phyloP scores from a whole-genome alignment of 495 filamentous ascomycete genomes.

The Geoglossum glabrum region DNA sequence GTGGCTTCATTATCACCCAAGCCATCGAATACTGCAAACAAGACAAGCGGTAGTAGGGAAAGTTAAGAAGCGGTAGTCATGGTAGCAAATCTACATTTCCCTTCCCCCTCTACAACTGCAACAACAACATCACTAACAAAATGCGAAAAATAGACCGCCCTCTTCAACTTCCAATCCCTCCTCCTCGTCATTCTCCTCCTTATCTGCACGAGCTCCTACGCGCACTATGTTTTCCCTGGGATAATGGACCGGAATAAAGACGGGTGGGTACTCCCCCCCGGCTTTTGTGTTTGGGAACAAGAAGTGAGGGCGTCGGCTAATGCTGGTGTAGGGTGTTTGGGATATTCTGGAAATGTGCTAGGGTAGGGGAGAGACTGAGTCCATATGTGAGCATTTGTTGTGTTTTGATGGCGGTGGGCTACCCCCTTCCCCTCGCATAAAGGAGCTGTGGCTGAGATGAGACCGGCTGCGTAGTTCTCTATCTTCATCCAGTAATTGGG shows the following conservation, averaged over 20 bases:
- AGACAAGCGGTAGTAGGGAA: no score
- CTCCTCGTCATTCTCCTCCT: slow-evolving; percentile 83
- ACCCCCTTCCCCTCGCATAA: slow-evolving; percentile 33
- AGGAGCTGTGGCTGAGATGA: slow-evolving; percentile 20
- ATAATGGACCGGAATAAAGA: slow-evolving; percentile 88
- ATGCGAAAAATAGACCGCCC: slow-evolving; percentile 46
- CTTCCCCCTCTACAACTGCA: background rate
- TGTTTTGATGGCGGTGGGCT: slow-evolving; percentile 77
- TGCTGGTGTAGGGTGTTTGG: slow-evolving; percentile 42
- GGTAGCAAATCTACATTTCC: background rate
- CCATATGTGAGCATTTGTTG: slow-evolving; percentile 95
- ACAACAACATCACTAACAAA: slow-evolving; percentile 10
- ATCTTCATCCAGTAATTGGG: background rate
- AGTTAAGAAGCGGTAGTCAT: no score
- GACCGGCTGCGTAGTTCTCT: background rate
- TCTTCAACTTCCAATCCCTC: slow-evolving; percentile 81
- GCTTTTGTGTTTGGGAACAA: background rate
- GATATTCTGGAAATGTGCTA: slow-evolving; percentile 91
- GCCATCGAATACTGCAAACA: no score
- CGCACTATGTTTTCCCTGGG: slow-evolving; percentile 73
- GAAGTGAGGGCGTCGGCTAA: background rate
- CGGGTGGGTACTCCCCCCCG: slow-evolving; percentile 32
- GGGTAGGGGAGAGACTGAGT: slow-evolving; percentile 81
- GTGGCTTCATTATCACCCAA: no score
- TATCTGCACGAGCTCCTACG: slow-evolving; percentile 87